Conservation (phyloP, 345 rosid species). For the Salix arbutifolia region DNA sequence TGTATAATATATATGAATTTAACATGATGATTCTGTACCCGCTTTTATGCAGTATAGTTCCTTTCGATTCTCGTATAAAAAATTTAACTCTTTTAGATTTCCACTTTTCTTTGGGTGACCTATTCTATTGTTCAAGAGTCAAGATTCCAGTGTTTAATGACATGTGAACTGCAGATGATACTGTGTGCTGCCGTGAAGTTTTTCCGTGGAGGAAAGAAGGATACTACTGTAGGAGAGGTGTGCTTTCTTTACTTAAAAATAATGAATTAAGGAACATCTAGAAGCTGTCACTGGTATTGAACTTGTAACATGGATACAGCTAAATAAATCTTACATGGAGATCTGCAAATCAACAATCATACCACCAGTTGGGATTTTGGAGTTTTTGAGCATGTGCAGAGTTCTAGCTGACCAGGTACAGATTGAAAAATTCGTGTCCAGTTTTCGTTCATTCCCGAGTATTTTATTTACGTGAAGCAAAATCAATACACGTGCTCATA, state of each 20-base stretch:
- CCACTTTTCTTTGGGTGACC: background rate
- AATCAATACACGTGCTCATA: background rate
- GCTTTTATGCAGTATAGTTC: background rate
- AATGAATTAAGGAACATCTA: background rate
- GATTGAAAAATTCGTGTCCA: background rate
- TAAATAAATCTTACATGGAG: slow-evolving; percentile 60
- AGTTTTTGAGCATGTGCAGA: slow-evolving; percentile 66
- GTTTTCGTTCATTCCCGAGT: background rate
- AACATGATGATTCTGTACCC: no score
- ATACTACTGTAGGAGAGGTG: slow-evolving; percentile 72
- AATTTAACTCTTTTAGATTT: background rate
- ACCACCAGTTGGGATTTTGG: slow-evolving; percentile 64
- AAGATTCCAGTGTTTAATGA: background rate
- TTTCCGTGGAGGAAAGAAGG: slow-evolving; percentile 81
- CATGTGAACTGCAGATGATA: slow-evolving; percentile 47
- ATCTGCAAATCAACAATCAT: slow-evolving; percentile 66
- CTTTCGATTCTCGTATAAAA: background rate
- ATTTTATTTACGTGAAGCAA: background rate
- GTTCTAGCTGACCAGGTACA: slow-evolving; percentile 84
- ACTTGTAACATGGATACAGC: slow-evolving; percentile 37
- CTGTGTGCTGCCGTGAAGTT: slow-evolving; percentile 75
- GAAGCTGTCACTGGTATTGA: slow-evolving; percentile 8
- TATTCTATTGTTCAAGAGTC: background rate
- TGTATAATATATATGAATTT: background rate
- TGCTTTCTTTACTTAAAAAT: slow-evolving; percentile 3